These are phyloP conservation scores for Phycomyces blakesleeanus DNA, from an alignment of 192 early-diverging fungal genomes.

Conservation along the genomic window DNA sequence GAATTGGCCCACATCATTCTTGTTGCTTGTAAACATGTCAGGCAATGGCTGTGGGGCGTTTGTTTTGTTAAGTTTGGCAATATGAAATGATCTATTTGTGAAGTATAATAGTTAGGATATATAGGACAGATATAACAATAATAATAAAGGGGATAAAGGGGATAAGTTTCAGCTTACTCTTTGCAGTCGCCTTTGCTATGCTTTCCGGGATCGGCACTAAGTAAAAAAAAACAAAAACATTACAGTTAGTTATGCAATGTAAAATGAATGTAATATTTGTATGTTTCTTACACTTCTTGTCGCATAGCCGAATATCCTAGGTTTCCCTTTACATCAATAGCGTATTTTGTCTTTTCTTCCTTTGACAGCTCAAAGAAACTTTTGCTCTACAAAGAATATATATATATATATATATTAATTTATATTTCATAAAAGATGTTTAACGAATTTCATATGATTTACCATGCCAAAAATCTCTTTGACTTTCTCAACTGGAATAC, in stretches of 20 bases:
- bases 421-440: too few species aligned
- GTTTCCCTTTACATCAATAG: slow-evolving; percentile 32
- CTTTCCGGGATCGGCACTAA: slow-evolving; percentile 36
- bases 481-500: slow-evolving; percentile 26
- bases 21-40: slow-evolving; percentile 12
- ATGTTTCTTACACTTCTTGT: slow-evolving; percentile 44
- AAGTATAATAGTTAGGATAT: too few species aligned
- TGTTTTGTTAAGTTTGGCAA: slow-evolving; percentile 38
- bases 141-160: too few species aligned
- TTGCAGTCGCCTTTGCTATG: slow-evolving; percentile 46
- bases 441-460: too few species aligned
- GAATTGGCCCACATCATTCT: slow-evolving; percentile 25
- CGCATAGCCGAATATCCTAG: slow-evolving; percentile 41
- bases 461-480: slow-evolving; percentile 35
- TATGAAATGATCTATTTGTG: slow-evolving; percentile 45
- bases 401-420: background rate
- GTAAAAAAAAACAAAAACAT: background rate
- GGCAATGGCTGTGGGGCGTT: slow-evolving; percentile 26
- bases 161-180: too few species aligned
- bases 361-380: slow-evolving; percentile 41
- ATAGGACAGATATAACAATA: too few species aligned
- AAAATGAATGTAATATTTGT: background rate
- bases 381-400: slow-evolving; percentile 31
- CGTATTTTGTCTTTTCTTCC: slow-evolving; percentile 33
- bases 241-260: background rate